Conservation (phyloP, 805 yeast species). For the Kodamaea nitidulidarum region DNA sequence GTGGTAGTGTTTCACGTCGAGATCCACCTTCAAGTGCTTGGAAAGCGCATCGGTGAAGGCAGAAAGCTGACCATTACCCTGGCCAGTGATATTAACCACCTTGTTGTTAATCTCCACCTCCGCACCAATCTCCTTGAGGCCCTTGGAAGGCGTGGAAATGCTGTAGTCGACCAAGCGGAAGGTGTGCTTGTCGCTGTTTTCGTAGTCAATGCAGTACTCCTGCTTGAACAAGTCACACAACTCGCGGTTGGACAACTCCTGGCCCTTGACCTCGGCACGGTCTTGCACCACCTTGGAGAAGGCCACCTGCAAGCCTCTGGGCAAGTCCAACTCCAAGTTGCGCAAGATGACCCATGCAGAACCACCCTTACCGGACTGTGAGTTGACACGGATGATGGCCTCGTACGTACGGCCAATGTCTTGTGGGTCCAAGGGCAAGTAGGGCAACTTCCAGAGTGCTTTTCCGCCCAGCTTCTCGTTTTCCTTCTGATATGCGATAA, state of each 20-base stretch:
- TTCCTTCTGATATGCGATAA: constrained; percentile 42
- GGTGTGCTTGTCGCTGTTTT: constrained; percentile 19
- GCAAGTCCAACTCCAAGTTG: constrained; percentile 72
- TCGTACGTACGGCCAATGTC: constrained; percentile 88
- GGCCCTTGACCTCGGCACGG: constrained; percentile 65
- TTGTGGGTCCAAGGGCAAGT: constrained; percentile 78
- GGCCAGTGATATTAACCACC: constrained; percentile 44
- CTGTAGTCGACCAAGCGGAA: constrained; percentile 46
- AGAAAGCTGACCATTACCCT: constrained; percentile 82
- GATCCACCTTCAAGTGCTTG: constrained; percentile 40
- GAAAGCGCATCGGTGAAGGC: constrained; percentile 64
- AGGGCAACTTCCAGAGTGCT: constrained; percentile 67
- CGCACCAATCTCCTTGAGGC: constrained; percentile 44
- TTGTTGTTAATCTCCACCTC: constrained; percentile 46
- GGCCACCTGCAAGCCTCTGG: constrained; percentile 74
- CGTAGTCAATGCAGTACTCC: constrained; percentile 47
- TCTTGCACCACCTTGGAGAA: constrained; percentile 68
- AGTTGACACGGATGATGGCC: constrained; percentile 85
- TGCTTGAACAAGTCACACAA: constrained; percentile 60
- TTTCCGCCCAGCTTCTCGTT: constrained; percentile 18
- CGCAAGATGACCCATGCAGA: constrained; percentile 83
- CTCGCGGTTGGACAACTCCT: constrained; percentile 65
- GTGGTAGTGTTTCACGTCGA: constrained; percentile 66
- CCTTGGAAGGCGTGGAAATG: constrained; percentile 39
- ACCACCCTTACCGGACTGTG: constrained; percentile 87